Base-by-base conservation (phyloP, 2,329 filamentous ascomycete species). In the Xenosphaeropsis pyriputrescens region DNA sequence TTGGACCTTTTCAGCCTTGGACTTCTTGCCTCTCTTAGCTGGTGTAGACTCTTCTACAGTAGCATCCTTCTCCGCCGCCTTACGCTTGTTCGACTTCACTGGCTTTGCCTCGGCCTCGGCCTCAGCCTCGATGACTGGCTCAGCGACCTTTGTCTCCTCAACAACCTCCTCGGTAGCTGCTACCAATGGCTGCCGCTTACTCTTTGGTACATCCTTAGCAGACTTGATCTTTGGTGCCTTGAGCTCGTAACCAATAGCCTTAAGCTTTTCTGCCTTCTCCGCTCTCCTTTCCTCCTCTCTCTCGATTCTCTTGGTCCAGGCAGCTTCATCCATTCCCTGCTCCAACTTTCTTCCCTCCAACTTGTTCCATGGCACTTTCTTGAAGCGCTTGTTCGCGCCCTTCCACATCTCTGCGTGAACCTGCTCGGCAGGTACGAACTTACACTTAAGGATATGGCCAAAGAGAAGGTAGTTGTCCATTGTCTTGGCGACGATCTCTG, bases 381-480 rank as follows among this genome's bases (percentile, higher is more conserved):
- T 93, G 70, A 91, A 95, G 39, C 88, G 80, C 52, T 75, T 77
- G 60, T 93, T 89, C 51, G 86, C 85, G 29, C 86, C 86, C 63
- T 91, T 86, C 75, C 86, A 96, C 38, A 95, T 65, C 43, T 85
- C 70, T 17, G 77, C 70, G 56, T 93, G 85, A 32, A 94, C 65
- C 54, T 88, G 77, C 43, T 83, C 84, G 40, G 75, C 64, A 4
- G 84, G 75, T 4, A 95, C 72, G 17, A 77, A 65, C 55, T 85
- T 83, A 60, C 88, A 89, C 60, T 93, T 89, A 49, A 98, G 68
- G 44, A 96, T 82, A 57, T 95, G 89, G 5, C 85, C 85, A 57
- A 94, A 96, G 54, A 98, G 71, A 30, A 96, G 75, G 61, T 98
- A 98, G 62, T 88, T 93, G 67, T 95, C 76, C 91, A 98, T 98